Evolutionary conservation across 1,139 yeast genomes (phyloP).

Genomic region (Saccharomycopsis phalli): DNA sequence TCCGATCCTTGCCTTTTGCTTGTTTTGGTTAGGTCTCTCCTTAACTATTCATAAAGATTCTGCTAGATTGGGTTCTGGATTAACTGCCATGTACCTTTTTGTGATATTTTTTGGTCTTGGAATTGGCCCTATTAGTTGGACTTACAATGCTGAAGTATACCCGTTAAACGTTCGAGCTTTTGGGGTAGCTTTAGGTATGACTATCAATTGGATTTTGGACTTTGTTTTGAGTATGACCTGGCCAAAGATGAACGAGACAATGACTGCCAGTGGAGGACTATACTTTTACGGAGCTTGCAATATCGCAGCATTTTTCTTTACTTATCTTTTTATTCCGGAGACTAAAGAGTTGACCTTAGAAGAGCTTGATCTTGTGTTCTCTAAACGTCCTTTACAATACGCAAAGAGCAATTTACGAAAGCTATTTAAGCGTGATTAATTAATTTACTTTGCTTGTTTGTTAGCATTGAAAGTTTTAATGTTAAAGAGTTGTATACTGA

Average conservation of each 20-base stretch:
- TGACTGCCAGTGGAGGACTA: conserved; percentile 44
- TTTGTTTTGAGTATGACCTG: conserved; percentile 47
- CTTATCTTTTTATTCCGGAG: conserved; percentile 51
- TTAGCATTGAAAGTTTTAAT: no score
- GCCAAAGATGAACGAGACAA: conserved; percentile 40
- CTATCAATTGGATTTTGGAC: conserved; percentile 48
- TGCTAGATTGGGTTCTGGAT: conserved; percentile 37
- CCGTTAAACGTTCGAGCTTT: conserved; percentile 46
- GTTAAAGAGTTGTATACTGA: no score
- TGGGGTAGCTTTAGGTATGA: conserved; percentile 47
- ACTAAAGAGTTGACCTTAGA: conserved; percentile 52
- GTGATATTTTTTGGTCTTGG: conserved; percentile 43
- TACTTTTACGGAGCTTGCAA: conserved; percentile 53
- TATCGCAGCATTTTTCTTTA: conserved; percentile 38
- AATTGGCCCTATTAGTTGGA: conserved; percentile 51
- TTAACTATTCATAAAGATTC: conserved; percentile 32
- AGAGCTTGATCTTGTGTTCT: conserved; percentile 45
- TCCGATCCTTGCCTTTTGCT: conserved; percentile 42
- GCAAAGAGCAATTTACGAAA: conserved; percentile 17
- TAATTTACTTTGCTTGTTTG: no score
- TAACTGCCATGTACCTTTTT: conserved; percentile 41
- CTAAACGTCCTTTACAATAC: conserved; percentile 24
- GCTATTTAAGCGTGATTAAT: not conserved
- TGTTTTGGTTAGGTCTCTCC: conserved; percentile 43
- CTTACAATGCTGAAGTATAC: conserved; percentile 48